phyloP scores from a whole-genome alignment of 2,329 filamentous ascomycete species.

The Westerdykella aurantiaca region DNA sequence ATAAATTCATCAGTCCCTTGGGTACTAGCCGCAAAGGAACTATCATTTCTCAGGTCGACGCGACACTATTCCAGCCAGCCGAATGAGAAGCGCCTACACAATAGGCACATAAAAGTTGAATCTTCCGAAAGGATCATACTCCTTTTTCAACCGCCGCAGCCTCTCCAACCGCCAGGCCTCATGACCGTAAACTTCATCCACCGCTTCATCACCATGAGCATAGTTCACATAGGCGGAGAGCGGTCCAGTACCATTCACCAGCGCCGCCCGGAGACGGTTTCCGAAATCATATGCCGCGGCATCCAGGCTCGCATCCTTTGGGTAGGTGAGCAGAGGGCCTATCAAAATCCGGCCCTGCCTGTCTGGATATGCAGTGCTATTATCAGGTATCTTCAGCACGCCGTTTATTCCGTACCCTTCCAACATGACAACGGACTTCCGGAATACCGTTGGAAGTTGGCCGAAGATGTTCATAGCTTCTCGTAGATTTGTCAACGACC shows the following conservation, averaged over 20 bases:
- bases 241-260: slow-evolving; percentile 8
- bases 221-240: slow-evolving; percentile 32
- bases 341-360: slow-evolving; percentile 12
- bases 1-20: too few relatives aligned
- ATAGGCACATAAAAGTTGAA: slow-evolving; percentile 30
- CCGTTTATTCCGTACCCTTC: slow-evolving; percentile 16
- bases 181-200: slow-evolving; percentile 30
- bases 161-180: slow-evolving; percentile 31
- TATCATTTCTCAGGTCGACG: too few relatives aligned
- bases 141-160: slow-evolving; percentile 26
- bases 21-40: too few relatives aligned
- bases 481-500: slow-evolving; percentile 8
- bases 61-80: too few relatives aligned
- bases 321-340: slow-evolving; percentile 11
- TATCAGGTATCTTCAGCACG: slow-evolving; percentile 8
- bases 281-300: slow-evolving; percentile 7
- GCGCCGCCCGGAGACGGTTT: slow-evolving; percentile 6
- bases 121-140: slow-evolving; percentile 27
- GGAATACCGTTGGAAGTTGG: slow-evolving; percentile 8
- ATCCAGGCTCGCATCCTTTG: slow-evolving; percentile 11
- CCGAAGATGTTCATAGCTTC: slow-evolving; percentile 11
- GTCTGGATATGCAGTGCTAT: slow-evolving; percentile 17
- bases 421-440: slow-evolving; percentile 10
- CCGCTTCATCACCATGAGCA: slow-evolving; percentile 22
- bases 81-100: not conserved